These are phyloP conservation scores for Epichloe glyceriae DNA, from an alignment of 2,329 filamentous ascomycete genomes.

Conservation along the genomic window DNA sequence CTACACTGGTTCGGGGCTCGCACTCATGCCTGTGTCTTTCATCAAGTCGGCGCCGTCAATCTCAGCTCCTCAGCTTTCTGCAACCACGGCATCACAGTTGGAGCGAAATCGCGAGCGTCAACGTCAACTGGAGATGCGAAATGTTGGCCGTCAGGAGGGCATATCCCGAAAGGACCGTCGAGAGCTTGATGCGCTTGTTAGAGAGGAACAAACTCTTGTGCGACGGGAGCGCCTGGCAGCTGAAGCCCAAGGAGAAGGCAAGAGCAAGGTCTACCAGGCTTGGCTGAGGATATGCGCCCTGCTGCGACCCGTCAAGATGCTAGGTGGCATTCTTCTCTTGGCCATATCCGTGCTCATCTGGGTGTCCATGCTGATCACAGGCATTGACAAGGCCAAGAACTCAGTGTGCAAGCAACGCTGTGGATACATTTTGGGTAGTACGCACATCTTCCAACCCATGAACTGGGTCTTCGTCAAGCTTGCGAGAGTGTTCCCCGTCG, in stretches of 20 bases:
- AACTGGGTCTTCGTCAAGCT: constrained; percentile 73
- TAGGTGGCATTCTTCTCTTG: constrained; percentile 70
- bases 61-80: constrained; percentile 66
- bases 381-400: constrained; percentile 92
- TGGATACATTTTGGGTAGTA: constrained; percentile 76
- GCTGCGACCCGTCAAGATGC: constrained; percentile 76
- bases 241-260: constrained; percentile 68
- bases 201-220: constrained; percentile 85
- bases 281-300: constrained; percentile 75
- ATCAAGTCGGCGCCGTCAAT: constrained; percentile 86
- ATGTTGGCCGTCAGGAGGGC: constrained; percentile 58
- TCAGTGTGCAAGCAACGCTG: constrained; percentile 83
- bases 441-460: constrained; percentile 88
- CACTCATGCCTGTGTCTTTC: constrained; percentile 75
- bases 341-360: constrained; percentile 64
- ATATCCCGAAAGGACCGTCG: constrained; percentile 76
- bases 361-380: constrained; percentile 87
- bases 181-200: constrained; percentile 73
- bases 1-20: constrained; percentile 81
- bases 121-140: constrained; percentile 78
- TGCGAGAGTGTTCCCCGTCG: constrained; percentile 74
- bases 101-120: constrained; percentile 85
- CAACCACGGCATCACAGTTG: constrained; percentile 66
- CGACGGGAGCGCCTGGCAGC: constrained; percentile 78
- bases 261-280: constrained; percentile 54